Base-by-base conservation (phyloP, 1,139 yeast genomes). In the Candida buenavistaensis region DNA sequence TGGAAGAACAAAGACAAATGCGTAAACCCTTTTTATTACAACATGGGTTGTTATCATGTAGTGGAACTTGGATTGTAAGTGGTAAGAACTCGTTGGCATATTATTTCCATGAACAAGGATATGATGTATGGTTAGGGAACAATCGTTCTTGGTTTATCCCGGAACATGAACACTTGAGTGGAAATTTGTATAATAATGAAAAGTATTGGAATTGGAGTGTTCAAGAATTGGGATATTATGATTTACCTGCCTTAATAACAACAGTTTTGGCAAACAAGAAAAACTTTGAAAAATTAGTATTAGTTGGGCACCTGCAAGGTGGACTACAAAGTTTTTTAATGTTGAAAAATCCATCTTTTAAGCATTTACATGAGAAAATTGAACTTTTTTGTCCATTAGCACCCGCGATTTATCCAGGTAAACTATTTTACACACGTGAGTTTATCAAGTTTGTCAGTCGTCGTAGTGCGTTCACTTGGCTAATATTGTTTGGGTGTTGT, bases 81-180 rank as follows among this genome's bases (percentile, higher is more conserved):
- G 97, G 97, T 0, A 66, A 68, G 37, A 77, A 85, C 39, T 84
- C 95, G 5, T 54, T 92, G 35, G 94, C 94, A 0, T 80, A 78
- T 46, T 73, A 67, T 46, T 64, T 90, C 19, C 59, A 69, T 27
- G 64, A 72, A 15, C 57, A 64, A 21, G 96, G 96, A 0, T 88
- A 72, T 54, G 97, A 92, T 48, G 92, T 92, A 1, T 92, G 97
- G 97, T 59, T 92, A 36, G 97, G 97, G 1, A 89, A 90, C 53
- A 90, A 90, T 54, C 64, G 98, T 40, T 80, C 95, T 43, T 94
- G 96, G 22, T 87, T 89, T 55, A 67, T 72, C 26, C 87, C 95
- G 0, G 64, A 71, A 36, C 94, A 86, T 55, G 51, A 60, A 1
- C 49, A 39, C n/a, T 45, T 49, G 44, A 40, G 65, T 59, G 61